phyloP scores from a whole-genome alignment of 495 filamentous ascomycete species.

The Copromyces sp. region DNA sequence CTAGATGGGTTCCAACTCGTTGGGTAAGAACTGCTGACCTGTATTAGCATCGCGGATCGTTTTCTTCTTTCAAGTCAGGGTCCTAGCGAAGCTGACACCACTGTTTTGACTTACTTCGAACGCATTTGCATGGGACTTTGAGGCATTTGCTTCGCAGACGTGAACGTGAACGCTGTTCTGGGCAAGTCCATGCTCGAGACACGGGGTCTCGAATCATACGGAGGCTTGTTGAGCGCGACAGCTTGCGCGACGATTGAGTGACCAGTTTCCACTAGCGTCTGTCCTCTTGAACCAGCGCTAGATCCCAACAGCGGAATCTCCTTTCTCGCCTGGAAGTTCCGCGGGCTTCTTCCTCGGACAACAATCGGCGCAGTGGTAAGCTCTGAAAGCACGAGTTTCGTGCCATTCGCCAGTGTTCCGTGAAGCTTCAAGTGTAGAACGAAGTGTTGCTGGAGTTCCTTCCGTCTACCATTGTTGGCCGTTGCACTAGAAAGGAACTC shows the following conservation, averaged over 20 bases:
- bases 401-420: conserved; percentile 58
- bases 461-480: conserved; percentile 62
- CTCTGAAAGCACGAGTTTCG: conserved; percentile 59
- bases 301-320: conserved; percentile 65
- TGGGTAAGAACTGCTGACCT: conserved; percentile 20
- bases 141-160: conserved; percentile 38
- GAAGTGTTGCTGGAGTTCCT: conserved; percentile 77
- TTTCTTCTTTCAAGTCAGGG: not conserved
- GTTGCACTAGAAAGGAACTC: conserved; percentile 33
- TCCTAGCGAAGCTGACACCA: not conserved
- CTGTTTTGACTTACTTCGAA: conserved; percentile 34
- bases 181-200: conserved; percentile 40
- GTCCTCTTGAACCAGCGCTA: conserved; percentile 55
- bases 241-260: conserved; percentile 38
- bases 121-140: conserved; percentile 43
- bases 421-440: conserved; percentile 64
- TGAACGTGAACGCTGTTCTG: conserved; percentile 43
- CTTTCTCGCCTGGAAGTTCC: conserved; percentile 70
- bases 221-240: conserved; percentile 37
- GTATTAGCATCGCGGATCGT: conserved; percentile 6
- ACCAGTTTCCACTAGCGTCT: conserved; percentile 38
- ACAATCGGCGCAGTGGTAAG: conserved; percentile 66
- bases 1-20: conserved; percentile 29
- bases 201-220: conserved; percentile 34
- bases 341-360: conserved; percentile 65